A percentile compares a stretch with the other conserved stretches of the same genome.
Evolutionary conservation across 805 yeast species (phyloP).

Genomic region (Starmera quercuum): DNA sequence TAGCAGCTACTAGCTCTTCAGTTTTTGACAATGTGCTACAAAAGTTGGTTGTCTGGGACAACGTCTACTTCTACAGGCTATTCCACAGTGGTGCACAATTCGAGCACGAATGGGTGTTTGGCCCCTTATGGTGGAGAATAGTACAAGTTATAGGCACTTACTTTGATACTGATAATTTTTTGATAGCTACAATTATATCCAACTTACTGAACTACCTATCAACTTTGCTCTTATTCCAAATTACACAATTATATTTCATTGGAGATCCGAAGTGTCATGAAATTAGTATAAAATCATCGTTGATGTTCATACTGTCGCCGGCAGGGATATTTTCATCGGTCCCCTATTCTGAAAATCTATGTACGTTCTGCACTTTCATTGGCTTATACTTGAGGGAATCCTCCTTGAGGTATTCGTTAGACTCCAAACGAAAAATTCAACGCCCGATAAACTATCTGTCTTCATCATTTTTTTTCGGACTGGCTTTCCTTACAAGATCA

Average conservation of each 20-base stretch:
- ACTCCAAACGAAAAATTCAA: conserved; percentile 29
- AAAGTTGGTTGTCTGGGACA: conserved; percentile 75
- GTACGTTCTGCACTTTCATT: conserved; percentile 50
- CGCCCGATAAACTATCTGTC: conserved; percentile 4
- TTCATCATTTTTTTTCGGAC: conserved; percentile 34
- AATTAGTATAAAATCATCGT: conserved; percentile 29
- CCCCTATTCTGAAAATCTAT: conserved; percentile 70
- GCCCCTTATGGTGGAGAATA: conserved; percentile 66
- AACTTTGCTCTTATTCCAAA: conserved; percentile 37
- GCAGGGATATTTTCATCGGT: conserved; percentile 73
- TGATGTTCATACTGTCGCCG: conserved; percentile 56
- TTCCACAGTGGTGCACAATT: conserved; percentile 41
- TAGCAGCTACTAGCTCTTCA: no score
- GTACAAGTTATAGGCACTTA: no score
- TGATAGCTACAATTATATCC: conserved; percentile 40
- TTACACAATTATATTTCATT: conserved; percentile 34
- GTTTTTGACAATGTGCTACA: conserved; percentile 25
- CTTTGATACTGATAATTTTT: conserved; percentile 23
- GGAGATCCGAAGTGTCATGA: conserved; percentile 8
- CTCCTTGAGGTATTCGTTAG: no score
- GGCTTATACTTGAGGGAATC: conserved; percentile 49
- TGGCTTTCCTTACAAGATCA: conserved; percentile 61
- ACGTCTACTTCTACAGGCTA: conserved; percentile 63
- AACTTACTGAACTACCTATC: conserved; percentile 46
- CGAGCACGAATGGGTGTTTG: conserved; percentile 90